phyloP scores from a whole-genome alignment of 2,329 filamentous ascomycete species.

The Calonectria pseudoreteaudii region DNA sequence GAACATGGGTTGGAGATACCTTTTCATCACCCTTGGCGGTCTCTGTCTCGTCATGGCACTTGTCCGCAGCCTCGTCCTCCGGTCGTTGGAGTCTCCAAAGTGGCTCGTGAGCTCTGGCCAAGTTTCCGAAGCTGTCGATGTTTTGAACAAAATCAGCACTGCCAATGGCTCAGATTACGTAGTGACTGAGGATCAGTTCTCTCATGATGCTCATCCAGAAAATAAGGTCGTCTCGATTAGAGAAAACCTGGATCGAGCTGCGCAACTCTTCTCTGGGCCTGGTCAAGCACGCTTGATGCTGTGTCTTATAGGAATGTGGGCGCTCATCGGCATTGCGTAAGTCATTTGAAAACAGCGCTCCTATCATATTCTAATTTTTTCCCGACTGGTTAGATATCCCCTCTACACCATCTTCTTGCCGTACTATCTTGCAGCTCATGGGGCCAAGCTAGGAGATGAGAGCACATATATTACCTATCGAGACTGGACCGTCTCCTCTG shows the following conservation, averaged over 20 bases:
- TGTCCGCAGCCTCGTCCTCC: constrained; percentile 54
- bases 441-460: constrained; percentile 37
- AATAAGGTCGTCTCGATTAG: background rate
- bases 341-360: background rate
- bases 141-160: constrained; percentile 56
- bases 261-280: constrained; percentile 13
- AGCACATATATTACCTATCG: constrained; percentile 46
- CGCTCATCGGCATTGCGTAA: constrained; percentile 54
- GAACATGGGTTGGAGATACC: constrained; percentile 59
- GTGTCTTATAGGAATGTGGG: constrained; percentile 51
- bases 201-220: background rate
- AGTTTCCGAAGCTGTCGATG: constrained; percentile 56
- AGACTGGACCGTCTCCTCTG: constrained; percentile 48
- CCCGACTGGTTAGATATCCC: constrained; percentile 47
- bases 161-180: constrained; percentile 30
- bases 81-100: constrained; percentile 55
- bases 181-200: constrained; percentile 5
- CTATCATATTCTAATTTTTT: background rate
- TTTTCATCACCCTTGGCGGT: constrained; percentile 53
- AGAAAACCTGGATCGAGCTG: constrained; percentile 10
- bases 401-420: constrained; percentile 59
- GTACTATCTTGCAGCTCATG: constrained; percentile 55
- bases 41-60: constrained; percentile 52
- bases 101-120: constrained; percentile 54
- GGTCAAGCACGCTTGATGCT: constrained; percentile 15